Evolutionary conservation across 257 asterid genomes (phyloP), one percentile per base, ranked within the genome.

Genomic region (Nicotiana otophora): DNA sequence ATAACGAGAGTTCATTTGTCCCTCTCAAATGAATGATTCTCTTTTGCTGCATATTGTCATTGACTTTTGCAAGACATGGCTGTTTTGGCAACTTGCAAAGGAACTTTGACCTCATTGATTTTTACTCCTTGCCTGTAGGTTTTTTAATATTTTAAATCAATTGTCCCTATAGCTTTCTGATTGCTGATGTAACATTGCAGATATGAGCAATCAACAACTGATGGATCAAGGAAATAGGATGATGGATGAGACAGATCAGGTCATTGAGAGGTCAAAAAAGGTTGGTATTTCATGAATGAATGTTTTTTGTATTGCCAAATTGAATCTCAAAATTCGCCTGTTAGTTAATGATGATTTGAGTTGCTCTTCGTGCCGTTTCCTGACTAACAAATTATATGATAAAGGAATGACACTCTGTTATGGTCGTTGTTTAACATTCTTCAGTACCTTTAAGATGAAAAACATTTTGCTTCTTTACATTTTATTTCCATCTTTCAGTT

Each of bases 241-340:
- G 98, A 94, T 94, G 98, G 95, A 93, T 86, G 97, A 96, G 89
- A 94, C 98, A 65, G 98, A 96, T 86, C 96, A 94, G 87, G 92
- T 90, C 79, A 94, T 96, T 84, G 97, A 96, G 85, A 86, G 99
- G 84, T 93, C 99, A 31, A 86, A 91, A 88, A 92, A 96, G 95
- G 99, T 92, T 55, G 74, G 84, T 85, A 28, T 39, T 10, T 81
- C 4, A 23, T 67, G 78, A 10, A 58, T 68, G 39, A 72, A 53
- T 48, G 36, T 10, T 23, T 72, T 72, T 42, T 20, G 60, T 42
- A 42, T 20, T 72, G 7, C 55, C 7, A 46, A 72, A 23, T 11
- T 23, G 60, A 46, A 20, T 72, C 78, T 72, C 78, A 20, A 72
- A 20, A 57, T 3, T 74, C 62, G 15, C 26, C 16, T 26, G 42